Conservation (phyloP, 345 rosid species). For the Hypericum perforatum region DNA sequence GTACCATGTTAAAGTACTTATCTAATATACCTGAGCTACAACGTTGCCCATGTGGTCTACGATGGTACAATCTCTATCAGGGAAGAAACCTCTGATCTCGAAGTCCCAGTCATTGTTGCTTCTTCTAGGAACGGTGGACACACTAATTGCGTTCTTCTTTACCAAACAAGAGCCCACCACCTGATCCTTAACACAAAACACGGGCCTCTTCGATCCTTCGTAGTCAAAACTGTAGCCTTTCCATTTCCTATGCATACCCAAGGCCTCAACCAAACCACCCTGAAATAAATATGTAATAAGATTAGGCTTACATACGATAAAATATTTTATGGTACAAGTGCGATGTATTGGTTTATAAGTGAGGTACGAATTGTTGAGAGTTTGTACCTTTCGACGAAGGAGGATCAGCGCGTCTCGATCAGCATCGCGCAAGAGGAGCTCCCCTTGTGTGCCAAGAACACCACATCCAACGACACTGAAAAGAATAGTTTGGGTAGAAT, state of each 20-base stretch:
- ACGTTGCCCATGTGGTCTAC: constrained; percentile 38
- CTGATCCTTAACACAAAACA: constrained; percentile 63
- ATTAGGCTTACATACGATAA: no score
- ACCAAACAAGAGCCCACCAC: constrained; percentile 29
- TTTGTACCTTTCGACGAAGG: constrained; percentile 57
- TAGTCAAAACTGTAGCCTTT: constrained; percentile 53
- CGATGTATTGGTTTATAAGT: no score
- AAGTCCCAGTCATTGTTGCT: constrained; percentile 29
- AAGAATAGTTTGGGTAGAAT: constrained; percentile 44
- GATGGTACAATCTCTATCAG: constrained; percentile 48
- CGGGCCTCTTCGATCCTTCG: constrained; percentile 49
- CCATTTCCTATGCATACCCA: constrained; percentile 62
- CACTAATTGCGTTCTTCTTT: constrained; percentile 30
- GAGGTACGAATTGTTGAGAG: no score
- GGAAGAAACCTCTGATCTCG: constrained; percentile 56
- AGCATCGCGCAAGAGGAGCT: constrained; percentile 43
- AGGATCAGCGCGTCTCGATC: constrained; percentile 54
- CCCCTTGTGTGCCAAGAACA: constrained; percentile 56
- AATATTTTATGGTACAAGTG: no score
- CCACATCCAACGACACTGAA: constrained; percentile 84
- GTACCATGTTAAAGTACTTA: background rate
- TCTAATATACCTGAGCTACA: constrained; percentile 40
- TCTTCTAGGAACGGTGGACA: constrained; percentile 28
- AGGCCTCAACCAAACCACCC: constrained; percentile 64
- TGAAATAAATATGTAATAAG: background rate